These are phyloP conservation scores for Zoysia pacifica DNA, from an alignment of 176 grass and related monocot species.

Conservation along the genomic window DNA sequence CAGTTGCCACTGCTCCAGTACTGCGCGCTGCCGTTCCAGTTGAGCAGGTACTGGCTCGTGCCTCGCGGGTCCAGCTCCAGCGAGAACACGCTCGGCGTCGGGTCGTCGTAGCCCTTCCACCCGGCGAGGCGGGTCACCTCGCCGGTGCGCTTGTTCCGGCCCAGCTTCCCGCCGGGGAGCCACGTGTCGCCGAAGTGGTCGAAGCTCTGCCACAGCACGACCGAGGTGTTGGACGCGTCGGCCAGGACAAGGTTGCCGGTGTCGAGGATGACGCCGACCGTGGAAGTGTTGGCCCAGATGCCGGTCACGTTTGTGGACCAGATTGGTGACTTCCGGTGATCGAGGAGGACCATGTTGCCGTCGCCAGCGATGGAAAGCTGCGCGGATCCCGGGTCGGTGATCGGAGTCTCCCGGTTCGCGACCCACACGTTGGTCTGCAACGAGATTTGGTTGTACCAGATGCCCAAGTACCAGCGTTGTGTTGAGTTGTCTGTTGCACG, in stretches of 20 bases:
- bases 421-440: conserved; percentile 51
- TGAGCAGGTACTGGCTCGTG: conserved; percentile 56
- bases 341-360: conserved; percentile 53
- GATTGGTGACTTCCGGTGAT: not conserved
- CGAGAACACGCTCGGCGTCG: conserved; percentile 44
- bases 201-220: conserved; percentile 66
- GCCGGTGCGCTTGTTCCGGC: conserved; percentile 52
- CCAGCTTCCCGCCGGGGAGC: conserved; percentile 57
- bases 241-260: conserved; percentile 61
- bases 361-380: conserved; percentile 26
- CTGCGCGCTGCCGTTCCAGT: conserved; percentile 35
- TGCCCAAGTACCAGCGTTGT: conserved; percentile 48
- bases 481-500: conserved; percentile 35
- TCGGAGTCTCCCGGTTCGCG: conserved; percentile 39
- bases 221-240: conserved; percentile 43
- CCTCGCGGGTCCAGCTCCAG: conserved; percentile 50
- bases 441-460: conserved; percentile 64
- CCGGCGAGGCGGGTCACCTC: conserved; percentile 30
- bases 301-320: conserved; percentile 52
- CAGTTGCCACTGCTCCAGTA: conserved; percentile 71
- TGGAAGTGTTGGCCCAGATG: not conserved
- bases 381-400: conserved; percentile 29
- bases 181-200: conserved; percentile 66
- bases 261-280: conserved; percentile 52
- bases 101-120: conserved; percentile 51